Evolutionary conservation across 192 early-diverging fungal species (phyloP), one percentile per base, ranked within the genome.

Genomic region (Paraglomus occultum): DNA sequence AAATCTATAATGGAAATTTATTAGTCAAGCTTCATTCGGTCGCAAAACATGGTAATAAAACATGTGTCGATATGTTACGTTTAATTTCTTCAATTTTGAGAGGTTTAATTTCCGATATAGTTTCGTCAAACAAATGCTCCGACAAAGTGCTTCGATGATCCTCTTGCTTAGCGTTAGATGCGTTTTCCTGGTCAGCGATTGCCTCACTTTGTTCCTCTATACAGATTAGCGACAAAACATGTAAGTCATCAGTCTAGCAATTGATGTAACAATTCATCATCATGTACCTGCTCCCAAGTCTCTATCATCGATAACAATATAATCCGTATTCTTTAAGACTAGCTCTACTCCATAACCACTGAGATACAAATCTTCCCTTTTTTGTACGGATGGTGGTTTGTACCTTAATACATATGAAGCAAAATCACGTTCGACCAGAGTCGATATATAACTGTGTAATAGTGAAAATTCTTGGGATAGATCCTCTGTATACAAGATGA

Each of bases 291-390:
- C 74, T 45, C 77, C 83, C 59, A 86, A 78, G 50, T 89, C 83
- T 20, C 95, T 88, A 76, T 99, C 97, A 70, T 99, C 97, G 47
- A 91, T 90, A 17, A 95, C 95, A 76, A 92, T 90, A 80, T 99
- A 99, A 73, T 99, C 97, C 8, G 94, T 94, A 59, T 86, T 97
- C 79, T 99, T 99, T n/a, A 99, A 70, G 11, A 87, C 90, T 46
- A 99, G 81, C 74, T 95, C 94, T 8, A 94, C 94, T 2, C 95
- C 95, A 66, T 96, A 99, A 64, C 97, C 97, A 10, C 88, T 76
- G 31, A 99, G 76, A 10, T 80, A 71, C 20, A 95, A 69, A 14
- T 73, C 76, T 15, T 69, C 20, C 31, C 7, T 39, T 6, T 43
- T 51, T 31, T 20, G 12, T 45, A 12, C 44, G 47, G n/a, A 47